These are phyloP conservation scores for Juglanconis sp. DNA, from an alignment of 2,329 filamentous ascomycete species.

Conservation along the genomic window DNA sequence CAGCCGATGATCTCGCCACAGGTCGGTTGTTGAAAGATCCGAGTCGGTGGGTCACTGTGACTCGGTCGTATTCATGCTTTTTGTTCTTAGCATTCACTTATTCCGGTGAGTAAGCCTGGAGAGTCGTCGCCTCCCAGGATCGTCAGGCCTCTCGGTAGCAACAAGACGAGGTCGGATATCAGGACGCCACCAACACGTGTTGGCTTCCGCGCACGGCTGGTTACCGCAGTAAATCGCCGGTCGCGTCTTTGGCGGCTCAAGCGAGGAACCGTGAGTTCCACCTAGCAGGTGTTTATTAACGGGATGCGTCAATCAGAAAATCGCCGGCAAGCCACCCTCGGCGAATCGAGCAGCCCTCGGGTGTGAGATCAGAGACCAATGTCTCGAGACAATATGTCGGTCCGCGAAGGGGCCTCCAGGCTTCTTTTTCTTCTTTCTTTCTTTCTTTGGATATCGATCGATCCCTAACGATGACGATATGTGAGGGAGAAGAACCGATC, in stretches of 20 bases:
- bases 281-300: neutral
- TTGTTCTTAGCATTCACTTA: neutral
- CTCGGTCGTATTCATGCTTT: conserved; percentile 5
- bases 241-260: neutral
- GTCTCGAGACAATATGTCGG: neutral
- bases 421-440: neutral
- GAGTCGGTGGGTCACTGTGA: conserved; percentile 2
- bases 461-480: neutral
- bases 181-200: neutral
- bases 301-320: neutral
- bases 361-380: conserved; percentile 10
- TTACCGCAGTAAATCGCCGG: neutral
- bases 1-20: neutral
- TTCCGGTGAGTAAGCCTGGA: neutral
- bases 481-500: neutral
- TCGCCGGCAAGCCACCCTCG: neutral
- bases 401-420: neutral
- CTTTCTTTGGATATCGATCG: neutral
- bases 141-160: neutral
- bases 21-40: conserved; percentile 3
- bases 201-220: neutral
- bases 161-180: neutral
- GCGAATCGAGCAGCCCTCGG: neutral
- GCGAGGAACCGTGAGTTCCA: conserved; percentile 6
- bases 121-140: neutral